These are phyloP conservation scores for Botryobasidium botryosum DNA, from an alignment of 768 basidiomycete species.

Conservation along the genomic window DNA sequence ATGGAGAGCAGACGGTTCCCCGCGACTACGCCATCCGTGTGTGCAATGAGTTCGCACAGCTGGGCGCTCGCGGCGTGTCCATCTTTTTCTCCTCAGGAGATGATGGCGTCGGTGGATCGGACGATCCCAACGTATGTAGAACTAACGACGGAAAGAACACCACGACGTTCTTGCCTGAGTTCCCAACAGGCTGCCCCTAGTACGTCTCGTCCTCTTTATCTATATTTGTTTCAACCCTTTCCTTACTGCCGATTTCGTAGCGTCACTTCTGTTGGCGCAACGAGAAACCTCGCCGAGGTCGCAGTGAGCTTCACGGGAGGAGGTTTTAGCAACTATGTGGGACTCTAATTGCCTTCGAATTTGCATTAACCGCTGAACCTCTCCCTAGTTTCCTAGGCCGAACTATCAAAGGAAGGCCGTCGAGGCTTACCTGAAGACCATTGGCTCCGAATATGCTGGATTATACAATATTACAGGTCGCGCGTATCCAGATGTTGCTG, in stretches of 20 bases:
- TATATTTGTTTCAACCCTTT: neutral
- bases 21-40: neutral
- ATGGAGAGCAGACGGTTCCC: slow-evolving; percentile 5
- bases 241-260: neutral
- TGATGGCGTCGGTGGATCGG: slow-evolving; percentile 5
- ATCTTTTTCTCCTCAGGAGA: slow-evolving; percentile 5
- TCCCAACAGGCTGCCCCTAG: neutral
- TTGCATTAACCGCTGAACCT: neutral
- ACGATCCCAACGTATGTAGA: neutral
- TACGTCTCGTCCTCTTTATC: neutral
- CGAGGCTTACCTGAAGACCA: neutral
- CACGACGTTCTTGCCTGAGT: neutral
- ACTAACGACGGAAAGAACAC: neutral
- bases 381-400: neutral
- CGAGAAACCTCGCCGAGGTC: neutral
- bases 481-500: slow-evolving; percentile 6
- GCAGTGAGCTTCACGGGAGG: slow-evolving; percentile 6
- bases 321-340: slow-evolving; percentile 6
- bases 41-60: slow-evolving; percentile 4
- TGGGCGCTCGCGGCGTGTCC: slow-evolving; percentile 5
- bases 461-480: slow-evolving; percentile 6
- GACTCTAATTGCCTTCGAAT: neutral
- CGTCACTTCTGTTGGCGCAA: slow-evolving; percentile 6
- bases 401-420: slow-evolving; percentile 2
- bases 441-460: neutral